Conservation (phyloP, 805 yeast genomes). For the Yamadazyma olivae region DNA sequence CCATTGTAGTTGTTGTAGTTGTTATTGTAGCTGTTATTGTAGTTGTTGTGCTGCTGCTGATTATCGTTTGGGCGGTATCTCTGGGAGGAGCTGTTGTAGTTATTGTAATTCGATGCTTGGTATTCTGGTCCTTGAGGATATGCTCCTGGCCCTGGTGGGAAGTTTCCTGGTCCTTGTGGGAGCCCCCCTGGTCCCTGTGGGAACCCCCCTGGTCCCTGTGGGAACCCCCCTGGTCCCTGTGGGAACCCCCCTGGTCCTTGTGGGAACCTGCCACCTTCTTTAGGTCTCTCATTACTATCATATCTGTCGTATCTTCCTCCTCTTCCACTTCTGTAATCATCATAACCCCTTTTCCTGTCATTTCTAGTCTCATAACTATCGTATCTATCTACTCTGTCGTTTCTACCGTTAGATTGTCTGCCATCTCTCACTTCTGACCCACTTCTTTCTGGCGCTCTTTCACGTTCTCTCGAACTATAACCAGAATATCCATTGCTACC, state of each 20-base stretch:
- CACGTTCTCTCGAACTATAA: slow-evolving; percentile 5
- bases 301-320: background rate
- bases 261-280: slow-evolving; percentile 1
- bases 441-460: background rate
- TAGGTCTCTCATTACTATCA: slow-evolving; percentile 6
- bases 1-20: background rate
- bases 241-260: slow-evolving; percentile 13
- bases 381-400: slow-evolving; percentile 1
- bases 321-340: slow-evolving; percentile 8
- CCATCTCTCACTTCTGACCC: background rate
- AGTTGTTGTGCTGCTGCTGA: too few species aligned
- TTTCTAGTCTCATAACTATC: slow-evolving; percentile 7
- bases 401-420: background rate
- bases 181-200: too few species aligned
- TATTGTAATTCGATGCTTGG: background rate
- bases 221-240: too few species aligned
- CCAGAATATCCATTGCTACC: background rate
- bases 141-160: too few species aligned
- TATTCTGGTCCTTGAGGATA: background rate
- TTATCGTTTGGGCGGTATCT: background rate
- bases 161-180: too few species aligned
- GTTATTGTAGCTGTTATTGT: background rate
- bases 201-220: too few species aligned
- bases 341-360: slow-evolving; percentile 13
- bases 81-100: background rate